These are phyloP conservation scores for Coemansia sp. DNA, from an alignment of 192 early-diverging fungal species.

Conservation along the genomic window DNA sequence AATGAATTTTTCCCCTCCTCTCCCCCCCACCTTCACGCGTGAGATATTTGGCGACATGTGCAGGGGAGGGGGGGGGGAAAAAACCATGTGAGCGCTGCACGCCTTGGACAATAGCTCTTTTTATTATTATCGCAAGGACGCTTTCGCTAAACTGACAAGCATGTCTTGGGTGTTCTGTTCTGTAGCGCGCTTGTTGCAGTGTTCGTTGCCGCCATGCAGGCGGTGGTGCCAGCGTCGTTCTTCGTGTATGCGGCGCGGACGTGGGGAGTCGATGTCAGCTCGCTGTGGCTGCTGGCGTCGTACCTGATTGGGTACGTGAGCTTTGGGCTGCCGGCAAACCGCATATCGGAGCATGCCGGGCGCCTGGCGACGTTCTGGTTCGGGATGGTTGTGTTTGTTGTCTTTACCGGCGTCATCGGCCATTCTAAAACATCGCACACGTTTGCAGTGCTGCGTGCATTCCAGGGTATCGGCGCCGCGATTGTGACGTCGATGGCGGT, in stretches of 20 bases:
- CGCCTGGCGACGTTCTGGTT: slow-evolving; percentile 37
- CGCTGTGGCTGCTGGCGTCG: slow-evolving; percentile 52
- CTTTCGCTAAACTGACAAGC: not conserved
- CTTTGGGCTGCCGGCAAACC: slow-evolving; percentile 34
- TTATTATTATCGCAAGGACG: not conserved
- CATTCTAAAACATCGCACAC: slow-evolving; percentile 20
- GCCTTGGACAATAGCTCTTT: too few relatives aligned
- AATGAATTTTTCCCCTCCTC: too few relatives aligned
- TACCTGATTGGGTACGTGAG: slow-evolving; percentile 51
- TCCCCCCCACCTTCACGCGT: too few relatives aligned
- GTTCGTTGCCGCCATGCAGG: slow-evolving; percentile 29
- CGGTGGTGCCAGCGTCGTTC: slow-evolving; percentile 43
- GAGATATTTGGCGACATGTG: too few relatives aligned
- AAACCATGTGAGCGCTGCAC: too few relatives aligned
- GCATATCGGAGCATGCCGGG: slow-evolving; percentile 34
- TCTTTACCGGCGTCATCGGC: slow-evolving; percentile 38
- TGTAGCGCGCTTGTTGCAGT: slow-evolving; percentile 36
- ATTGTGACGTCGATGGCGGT: slow-evolving; percentile 28
- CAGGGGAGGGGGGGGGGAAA: too few relatives aligned
- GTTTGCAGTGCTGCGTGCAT: slow-evolving; percentile 41
- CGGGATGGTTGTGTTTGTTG: slow-evolving; percentile 33
- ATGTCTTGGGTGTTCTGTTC: not conserved
- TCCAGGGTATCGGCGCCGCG: slow-evolving; percentile 48
- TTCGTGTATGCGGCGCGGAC: slow-evolving; percentile 44
- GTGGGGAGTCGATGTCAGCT: slow-evolving; percentile 49